Conservation (phyloP, 768 basidiomycete species). For the Termitomyces sp. region DNA sequence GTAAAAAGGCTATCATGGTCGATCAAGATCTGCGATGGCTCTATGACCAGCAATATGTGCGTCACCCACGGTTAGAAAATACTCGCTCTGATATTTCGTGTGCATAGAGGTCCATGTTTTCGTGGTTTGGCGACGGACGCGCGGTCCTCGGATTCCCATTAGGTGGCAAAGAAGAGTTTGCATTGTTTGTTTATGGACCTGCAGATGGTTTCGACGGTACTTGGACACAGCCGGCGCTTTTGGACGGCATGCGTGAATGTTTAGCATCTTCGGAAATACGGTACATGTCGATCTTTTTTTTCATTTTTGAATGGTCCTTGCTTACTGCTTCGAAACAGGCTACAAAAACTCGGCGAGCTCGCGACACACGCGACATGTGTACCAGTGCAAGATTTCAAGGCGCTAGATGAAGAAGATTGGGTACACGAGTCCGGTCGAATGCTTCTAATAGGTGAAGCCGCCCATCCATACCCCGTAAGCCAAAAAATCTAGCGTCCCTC, state of each 20-base stretch:
- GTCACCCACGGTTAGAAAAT: neutral
- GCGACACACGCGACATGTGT: slow-evolving; percentile 31
- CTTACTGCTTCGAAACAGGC: neutral
- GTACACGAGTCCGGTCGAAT: slow-evolving; percentile 42
- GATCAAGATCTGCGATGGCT: slow-evolving; percentile 38
- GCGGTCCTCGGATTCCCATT: slow-evolving; percentile 28
- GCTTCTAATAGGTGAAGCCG: slow-evolving; percentile 54
- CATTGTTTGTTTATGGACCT: slow-evolving; percentile 28
- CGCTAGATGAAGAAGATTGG: slow-evolving; percentile 55
- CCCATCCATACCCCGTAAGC: slow-evolving; percentile 53
- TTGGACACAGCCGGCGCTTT: slow-evolving; percentile 28
- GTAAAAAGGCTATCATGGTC: slow-evolving; percentile 34
- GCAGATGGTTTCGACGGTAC: slow-evolving; percentile 26
- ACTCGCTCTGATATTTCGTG: neutral
- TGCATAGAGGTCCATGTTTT: slow-evolving; percentile 26
- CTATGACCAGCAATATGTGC: slow-evolving; percentile 23
- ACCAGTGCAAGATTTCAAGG: slow-evolving; percentile 33
- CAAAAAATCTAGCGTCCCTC: neutral
- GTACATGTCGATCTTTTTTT: slow-evolving; percentile 20
- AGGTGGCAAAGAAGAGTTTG: slow-evolving; percentile 32
- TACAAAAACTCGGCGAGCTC: slow-evolving; percentile 23
- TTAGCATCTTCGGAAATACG: slow-evolving; percentile 34
- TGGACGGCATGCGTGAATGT: slow-evolving; percentile 27
- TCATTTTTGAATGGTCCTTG: neutral
- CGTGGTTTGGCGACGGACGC: slow-evolving; percentile 34